Conservation (phyloP, 129 eudicot genomes). For the Flaveria ramosissima region DNA sequence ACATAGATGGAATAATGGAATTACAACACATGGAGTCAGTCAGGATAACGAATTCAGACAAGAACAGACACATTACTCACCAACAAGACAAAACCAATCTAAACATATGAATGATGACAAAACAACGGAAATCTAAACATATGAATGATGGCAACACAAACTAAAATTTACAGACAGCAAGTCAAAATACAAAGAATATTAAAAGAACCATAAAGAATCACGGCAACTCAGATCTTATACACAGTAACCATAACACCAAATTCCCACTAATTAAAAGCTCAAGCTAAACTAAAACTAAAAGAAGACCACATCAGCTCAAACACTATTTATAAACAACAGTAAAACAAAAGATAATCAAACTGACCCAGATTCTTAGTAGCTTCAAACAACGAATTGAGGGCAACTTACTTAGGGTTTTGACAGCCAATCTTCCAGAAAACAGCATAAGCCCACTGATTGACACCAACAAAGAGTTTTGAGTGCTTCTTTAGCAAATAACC, state of each 20-base stretch:
- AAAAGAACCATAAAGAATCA: constrained; percentile 9
- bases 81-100: constrained; percentile 33
- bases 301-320: neutral
- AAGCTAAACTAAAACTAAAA: constrained; percentile 1
- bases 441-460: constrained; percentile 92
- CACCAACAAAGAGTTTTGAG: constrained; percentile 84
- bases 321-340: neutral
- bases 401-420: constrained; percentile 85
- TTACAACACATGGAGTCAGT: constrained; percentile 26
- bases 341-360: neutral
- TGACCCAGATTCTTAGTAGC: constrained; percentile 11
- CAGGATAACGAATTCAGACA: constrained; percentile 28
- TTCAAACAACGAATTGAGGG: neutral
- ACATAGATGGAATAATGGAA: constrained; percentile 15
- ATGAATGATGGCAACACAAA: constrained; percentile 16
- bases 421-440: constrained; percentile 97
- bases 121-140: constrained; percentile 28
- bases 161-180: constrained; percentile 3
- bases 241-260: neutral
- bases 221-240: constrained; percentile 19
- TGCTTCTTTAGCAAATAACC: constrained; percentile 87
- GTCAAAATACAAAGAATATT: neutral
- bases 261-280: neutral
- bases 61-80: constrained; percentile 27
- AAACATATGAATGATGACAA: constrained; percentile 35